Evolutionary conservation across 139 green algal species (phyloP).

Genomic region (Yamagishiella unicocca): DNA sequence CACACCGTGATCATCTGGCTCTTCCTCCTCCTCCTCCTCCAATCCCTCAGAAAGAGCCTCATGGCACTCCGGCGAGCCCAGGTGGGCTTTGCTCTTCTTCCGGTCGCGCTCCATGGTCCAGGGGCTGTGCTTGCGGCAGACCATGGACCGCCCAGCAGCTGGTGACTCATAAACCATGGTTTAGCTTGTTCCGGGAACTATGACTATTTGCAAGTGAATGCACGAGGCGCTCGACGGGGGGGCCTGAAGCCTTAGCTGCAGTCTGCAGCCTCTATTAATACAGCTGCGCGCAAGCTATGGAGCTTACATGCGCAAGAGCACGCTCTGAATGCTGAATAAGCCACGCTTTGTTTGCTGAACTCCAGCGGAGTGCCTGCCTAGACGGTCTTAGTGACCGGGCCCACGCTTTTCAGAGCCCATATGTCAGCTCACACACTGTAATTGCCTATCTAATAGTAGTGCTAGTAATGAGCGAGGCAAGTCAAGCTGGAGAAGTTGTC

Average conservation of each 20-base stretch:
- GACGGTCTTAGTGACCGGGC: too few relatives aligned
- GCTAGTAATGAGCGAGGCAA: background rate
- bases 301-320: background rate
- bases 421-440: background rate
- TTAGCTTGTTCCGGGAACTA: background rate
- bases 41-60: constrained; percentile 15
- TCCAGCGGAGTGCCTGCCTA: too few relatives aligned
- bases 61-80: constrained; percentile 23
- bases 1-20: background rate
- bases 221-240: background rate
- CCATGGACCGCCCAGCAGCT: background rate
- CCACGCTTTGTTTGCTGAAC: background rate
- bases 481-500: background rate
- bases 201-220: background rate
- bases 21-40: constrained; percentile 8
- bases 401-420: too few relatives aligned
- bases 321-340: background rate
- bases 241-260: too few relatives aligned
- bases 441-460: background rate
- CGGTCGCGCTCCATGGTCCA: constrained; percentile 8
- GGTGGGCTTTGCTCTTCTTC: constrained; percentile 2
- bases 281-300: background rate
- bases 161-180: constrained; percentile 35
- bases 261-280: too few relatives aligned
- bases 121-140: constrained; percentile 29